Evolutionary conservation across 257 asterid genomes (phyloP), one percentile per base, ranked within the genome.

Genomic region (Mentha longifolia): DNA sequence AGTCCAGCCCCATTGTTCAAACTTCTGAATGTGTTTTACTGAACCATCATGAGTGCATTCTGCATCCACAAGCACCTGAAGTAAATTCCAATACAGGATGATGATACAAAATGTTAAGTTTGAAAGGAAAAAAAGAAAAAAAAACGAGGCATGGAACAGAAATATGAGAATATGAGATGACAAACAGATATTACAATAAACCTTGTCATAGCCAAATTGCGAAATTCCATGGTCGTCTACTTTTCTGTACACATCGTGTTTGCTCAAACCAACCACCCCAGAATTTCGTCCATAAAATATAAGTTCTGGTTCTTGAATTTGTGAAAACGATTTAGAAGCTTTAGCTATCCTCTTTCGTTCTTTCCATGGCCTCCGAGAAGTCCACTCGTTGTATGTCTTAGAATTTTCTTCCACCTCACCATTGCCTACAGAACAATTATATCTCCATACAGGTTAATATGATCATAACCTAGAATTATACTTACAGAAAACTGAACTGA

Each of bases 11-110:
- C 97, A 94, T 62, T 89, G 92, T 78, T 91, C 95, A 75, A 89
- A 94, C 78, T 93, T 93, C 77, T 91, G 98, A 67, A 93, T 88
- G 76, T 93, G 97, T 72, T 80, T 87, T 57, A 89, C 74, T 45
- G 98, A 93, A 70, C 98, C 98, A 79, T 93, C 98, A 72, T 93
- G 98, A 9, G 97, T 93, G 79, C 98, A 93, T 80, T 93, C 98
- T 78, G 97, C 98, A 86, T 93, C 98, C 81, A 89, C 97, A 69
- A 93, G 92, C 67, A 91, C 96, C 97, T 92, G 85, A 74, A 59
- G 72, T 70, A 75, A 75, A 78, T 35, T 59, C 75, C 66, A 77
- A 77, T 49, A 41, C 16, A 22, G 47, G n/a, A 60, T 28, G 11
- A 35, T 65, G 61, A 61, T 39, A 31, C n/a, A n/a, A 67, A 12